Evolutionary conservation across 305 asterid genomes (phyloP).

Genomic region (Plantago lanceolata): DNA sequence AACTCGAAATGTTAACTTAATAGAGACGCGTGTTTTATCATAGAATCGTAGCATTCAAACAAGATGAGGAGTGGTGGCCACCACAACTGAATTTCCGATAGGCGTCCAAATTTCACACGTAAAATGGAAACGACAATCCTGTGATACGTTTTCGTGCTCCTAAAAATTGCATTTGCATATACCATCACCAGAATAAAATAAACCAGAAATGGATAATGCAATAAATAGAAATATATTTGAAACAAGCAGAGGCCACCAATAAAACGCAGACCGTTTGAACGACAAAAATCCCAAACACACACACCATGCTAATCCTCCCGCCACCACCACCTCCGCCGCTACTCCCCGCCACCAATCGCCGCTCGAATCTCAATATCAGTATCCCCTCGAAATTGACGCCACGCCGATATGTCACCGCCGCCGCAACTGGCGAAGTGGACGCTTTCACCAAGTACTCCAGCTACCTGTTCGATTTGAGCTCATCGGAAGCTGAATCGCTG

Average conservation of each 20-base stretch:
- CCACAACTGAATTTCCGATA: no score
- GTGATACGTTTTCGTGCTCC: no score
- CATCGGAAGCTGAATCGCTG: slow-evolving; percentile 72
- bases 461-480: slow-evolving; percentile 61
- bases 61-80: no score
- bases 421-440: slow-evolving; percentile 46
- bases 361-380: slow-evolving; percentile 2
- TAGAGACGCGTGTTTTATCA: no score
- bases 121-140: no score
- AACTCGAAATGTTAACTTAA: no score
- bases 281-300: neutral
- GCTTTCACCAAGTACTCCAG: slow-evolving; percentile 81
- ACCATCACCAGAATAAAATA: no score
- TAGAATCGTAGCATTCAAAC: no score
- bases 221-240: neutral
- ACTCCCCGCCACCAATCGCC: slow-evolving; percentile 8
- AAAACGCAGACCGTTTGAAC: slow-evolving; percentile 25
- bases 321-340: slow-evolving; percentile 32
- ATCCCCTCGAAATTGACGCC: slow-evolving; percentile 23
- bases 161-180: no score
- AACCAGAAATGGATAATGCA: slow-evolving; percentile 1
- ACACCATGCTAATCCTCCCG: slow-evolving; percentile 44
- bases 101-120: no score
- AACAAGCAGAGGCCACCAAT: slow-evolving; percentile 5
- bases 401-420: slow-evolving; percentile 27